phyloP scores from a whole-genome alignment of 805 yeast species.

The Lipomyces sp. region DNA sequence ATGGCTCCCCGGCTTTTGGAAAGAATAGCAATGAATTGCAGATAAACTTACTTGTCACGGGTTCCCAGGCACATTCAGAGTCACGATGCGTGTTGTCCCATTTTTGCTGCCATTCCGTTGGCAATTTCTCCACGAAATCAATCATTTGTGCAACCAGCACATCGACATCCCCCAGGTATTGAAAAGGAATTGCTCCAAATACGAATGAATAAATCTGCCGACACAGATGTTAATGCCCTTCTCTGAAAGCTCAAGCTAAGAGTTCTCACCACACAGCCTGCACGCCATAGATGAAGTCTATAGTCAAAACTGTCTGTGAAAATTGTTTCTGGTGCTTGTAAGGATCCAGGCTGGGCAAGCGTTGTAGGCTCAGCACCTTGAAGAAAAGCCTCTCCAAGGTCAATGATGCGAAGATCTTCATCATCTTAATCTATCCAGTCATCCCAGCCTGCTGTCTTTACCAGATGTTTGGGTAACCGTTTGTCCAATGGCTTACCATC shows the following conservation, averaged over 20 bases:
- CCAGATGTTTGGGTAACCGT: too few relatives aligned
- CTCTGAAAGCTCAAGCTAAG: background rate
- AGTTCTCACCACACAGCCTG: background rate
- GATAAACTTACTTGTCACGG: background rate
- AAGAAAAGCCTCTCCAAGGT: constrained; percentile 4
- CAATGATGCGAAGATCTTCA: background rate
- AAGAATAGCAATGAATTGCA: background rate
- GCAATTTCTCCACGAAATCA: background rate
- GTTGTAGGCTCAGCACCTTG: background rate
- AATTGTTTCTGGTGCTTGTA: constrained; percentile 4
- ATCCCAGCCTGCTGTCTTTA: too few relatives aligned
- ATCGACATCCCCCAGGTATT: background rate
- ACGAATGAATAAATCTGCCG: background rate
- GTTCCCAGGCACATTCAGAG: background rate
- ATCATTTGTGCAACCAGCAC: background rate
- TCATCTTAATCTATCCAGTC: too few relatives aligned
- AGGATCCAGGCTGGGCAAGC: constrained; percentile 5
- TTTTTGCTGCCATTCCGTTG: background rate
- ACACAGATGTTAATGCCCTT: background rate
- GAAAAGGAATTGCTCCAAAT: background rate
- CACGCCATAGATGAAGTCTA: background rate
- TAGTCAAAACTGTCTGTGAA: background rate
- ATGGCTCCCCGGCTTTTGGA: background rate
- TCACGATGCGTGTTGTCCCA: background rate
- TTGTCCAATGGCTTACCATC: too few relatives aligned